These are phyloP conservation scores for Phialophora tarda DNA, from an alignment of 2,329 filamentous ascomycete species.

Conservation along the genomic window DNA sequence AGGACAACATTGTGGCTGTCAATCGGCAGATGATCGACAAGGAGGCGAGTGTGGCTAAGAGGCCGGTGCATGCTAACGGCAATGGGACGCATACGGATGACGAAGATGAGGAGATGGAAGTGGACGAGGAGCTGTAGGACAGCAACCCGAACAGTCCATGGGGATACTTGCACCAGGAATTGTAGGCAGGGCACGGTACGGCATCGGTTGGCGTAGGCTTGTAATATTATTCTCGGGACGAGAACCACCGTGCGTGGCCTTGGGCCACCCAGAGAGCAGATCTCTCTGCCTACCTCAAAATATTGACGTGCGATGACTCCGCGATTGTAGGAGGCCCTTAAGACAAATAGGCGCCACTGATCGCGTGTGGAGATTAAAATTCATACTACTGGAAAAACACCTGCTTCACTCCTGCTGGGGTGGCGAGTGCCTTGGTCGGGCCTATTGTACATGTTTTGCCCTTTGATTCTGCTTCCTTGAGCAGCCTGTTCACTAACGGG, in stretches of 20 bases:
- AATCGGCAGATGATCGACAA: conserved; percentile 99
- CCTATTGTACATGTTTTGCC: conserved; percentile 49
- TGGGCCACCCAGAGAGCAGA: conserved; percentile 10
- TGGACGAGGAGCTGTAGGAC: conserved; percentile 64
- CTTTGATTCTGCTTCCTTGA: conserved; percentile 43
- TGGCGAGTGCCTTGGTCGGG: conserved; percentile 27
- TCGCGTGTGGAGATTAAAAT: conserved; percentile 5
- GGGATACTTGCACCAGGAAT: not conserved
- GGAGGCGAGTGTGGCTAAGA: conserved; percentile 88
- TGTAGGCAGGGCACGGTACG: conserved; percentile 3
- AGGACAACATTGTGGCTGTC: conserved; percentile 99
- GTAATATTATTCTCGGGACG: conserved; percentile 23
- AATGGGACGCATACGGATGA: conserved; percentile 39
- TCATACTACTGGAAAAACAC: conserved; percentile 39
- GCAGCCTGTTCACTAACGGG: conserved; percentile 58
- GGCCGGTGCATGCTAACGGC: conserved; percentile 59
- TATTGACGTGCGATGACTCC: not conserved
- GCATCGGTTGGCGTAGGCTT: conserved; percentile 11
- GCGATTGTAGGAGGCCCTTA: not conserved
- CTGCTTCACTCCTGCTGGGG: conserved; percentile 45
- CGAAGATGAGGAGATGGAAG: conserved; percentile 69
- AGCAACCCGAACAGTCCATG: not conserved
- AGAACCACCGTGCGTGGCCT: conserved; percentile 28
- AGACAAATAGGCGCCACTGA: not conserved
- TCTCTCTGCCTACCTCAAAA: not conserved